Percentiles rank a stretch among this genome's conserved stretches.
Conservation (phyloP, 2,329 filamentous ascomycete species). For the Neonectria magnoliae region DNA sequence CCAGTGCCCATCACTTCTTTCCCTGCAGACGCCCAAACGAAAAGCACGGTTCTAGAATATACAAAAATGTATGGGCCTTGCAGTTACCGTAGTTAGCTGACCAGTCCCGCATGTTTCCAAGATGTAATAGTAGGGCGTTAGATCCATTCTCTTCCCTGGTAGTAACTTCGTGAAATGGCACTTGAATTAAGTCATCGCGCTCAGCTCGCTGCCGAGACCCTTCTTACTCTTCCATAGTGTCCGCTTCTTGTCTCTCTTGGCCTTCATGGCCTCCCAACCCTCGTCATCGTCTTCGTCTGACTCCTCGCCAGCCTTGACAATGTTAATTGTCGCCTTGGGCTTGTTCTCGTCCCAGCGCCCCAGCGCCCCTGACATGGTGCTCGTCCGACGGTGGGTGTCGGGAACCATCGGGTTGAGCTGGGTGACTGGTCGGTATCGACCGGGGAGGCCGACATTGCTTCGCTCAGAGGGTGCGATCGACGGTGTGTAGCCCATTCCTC, state of each 20-base stretch:
- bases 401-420: constrained; percentile 56
- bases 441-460: constrained; percentile 90
- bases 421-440: constrained; percentile 90
- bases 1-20: constrained; percentile 39
- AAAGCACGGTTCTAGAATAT: constrained; percentile 43
- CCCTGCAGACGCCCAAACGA: constrained; percentile 43
- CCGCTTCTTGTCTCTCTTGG: constrained; percentile 74
- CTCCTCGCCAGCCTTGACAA: constrained; percentile 51
- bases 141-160: constrained; percentile 42
- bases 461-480: constrained; percentile 96
- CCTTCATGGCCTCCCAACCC: constrained; percentile 76
- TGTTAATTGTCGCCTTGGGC: constrained; percentile 50
- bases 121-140: constrained; percentile 41
- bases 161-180: constrained; percentile 30
- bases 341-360: constrained; percentile 46
- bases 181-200: constrained; percentile 55
- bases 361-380: constrained; percentile 48
- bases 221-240: constrained; percentile 74
- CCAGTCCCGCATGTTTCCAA: constrained; percentile 37
- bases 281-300: constrained; percentile 71
- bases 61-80: constrained; percentile 39
- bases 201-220: constrained; percentile 58
- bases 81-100: constrained; percentile 31
- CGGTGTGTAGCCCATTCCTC: constrained; percentile 75
- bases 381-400: constrained; percentile 46